These are phyloP conservation scores for Trichocladium uniseriatum DNA, from an alignment of 495 filamentous ascomycete species.

Conservation along the genomic window DNA sequence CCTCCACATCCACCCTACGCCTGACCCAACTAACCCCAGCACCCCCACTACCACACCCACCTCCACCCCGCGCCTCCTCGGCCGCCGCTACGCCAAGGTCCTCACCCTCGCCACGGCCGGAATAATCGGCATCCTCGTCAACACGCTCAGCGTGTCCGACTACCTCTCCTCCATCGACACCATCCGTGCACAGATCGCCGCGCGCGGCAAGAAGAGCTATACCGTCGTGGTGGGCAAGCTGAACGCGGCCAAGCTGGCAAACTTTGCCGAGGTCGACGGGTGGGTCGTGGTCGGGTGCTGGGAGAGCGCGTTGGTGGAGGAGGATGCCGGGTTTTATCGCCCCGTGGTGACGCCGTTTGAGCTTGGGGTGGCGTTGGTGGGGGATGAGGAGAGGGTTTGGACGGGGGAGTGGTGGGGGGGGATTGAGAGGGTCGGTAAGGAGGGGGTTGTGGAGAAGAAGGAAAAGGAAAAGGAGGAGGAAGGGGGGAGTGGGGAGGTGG, in stretches of 20 bases:
- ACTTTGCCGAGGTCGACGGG: constrained; percentile 87
- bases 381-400: constrained; percentile 65
- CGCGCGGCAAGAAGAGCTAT: constrained; percentile 84
- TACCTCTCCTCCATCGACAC: constrained; percentile 73
- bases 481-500: constrained; percentile 19
- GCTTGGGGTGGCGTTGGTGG: constrained; percentile 60
- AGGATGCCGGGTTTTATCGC: constrained; percentile 67
- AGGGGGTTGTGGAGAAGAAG: no score
- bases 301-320: constrained; percentile 85
- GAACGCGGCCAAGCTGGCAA: constrained; percentile 91
- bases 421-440: constrained; percentile 49
- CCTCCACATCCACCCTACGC: constrained; percentile 67
- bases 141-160: constrained; percentile 84
- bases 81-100: constrained; percentile 78
- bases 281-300: constrained; percentile 98
- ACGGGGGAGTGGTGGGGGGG: constrained; percentile 68
- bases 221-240: constrained; percentile 94
- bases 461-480: constrained; percentile 10
- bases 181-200: constrained; percentile 58
- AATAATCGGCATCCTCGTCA: constrained; percentile 88
- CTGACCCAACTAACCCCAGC: neutral
- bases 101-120: constrained; percentile 70
- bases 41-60: constrained; percentile 4
- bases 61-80: constrained; percentile 45
- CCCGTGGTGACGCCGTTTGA: constrained; percentile 91